Base-by-base conservation (phyloP, 208 protist species). In the Kentomonas sorsogonicus region DNA sequence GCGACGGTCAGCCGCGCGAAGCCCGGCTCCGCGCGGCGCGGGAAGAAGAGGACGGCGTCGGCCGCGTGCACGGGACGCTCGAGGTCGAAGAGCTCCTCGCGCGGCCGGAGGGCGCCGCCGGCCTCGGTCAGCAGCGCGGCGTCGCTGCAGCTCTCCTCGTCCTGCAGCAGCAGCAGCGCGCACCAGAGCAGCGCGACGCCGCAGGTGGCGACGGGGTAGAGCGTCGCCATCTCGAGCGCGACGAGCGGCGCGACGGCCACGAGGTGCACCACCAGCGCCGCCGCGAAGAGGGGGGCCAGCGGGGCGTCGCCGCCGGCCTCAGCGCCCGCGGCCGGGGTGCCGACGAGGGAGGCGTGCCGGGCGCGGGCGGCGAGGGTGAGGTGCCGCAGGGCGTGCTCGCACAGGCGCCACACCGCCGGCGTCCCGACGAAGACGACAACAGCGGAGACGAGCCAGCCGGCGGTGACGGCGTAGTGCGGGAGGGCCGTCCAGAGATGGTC, bases 161-260 rank as follows among this genome's bases (percentile, higher is more conserved):
- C 53, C 33, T 45, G 16, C n/a, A 69, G 13, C 0, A 67, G 45
- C 0, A 31, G 38, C 31, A 57, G 45, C 7, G 77, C 20, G 0
- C 56, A 40, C 41, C 47, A 61, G 3, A 82, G 36, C 23, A 82
- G 38, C 0, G 71, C 52, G 0, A 46, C 47, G 10, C 53, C 61
- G 10, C 36, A 58, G 31, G 66, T 45, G 38, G 54, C 72, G 44
- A 56, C 67, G 27, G 77, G 72, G 51, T 65, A 41, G 41, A 77
- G 34, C 9, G 70, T 71, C 44, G 58, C 27, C 38, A 78, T n/a
- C 55, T 85, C 78, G 31, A 85, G 13, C 18, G 67, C 61, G 1
- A 81, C 63, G 13, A 76, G 44, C 20, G 78, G 78, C 50, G 79
- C 18, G 0, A 85, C 15, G 7, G 58, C 61, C 9, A 48, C 27